These are phyloP conservation scores for Aspergillus sclerotiicarbonarius DNA, from an alignment of 495 filamentous ascomycete genomes.

Conservation along the genomic window DNA sequence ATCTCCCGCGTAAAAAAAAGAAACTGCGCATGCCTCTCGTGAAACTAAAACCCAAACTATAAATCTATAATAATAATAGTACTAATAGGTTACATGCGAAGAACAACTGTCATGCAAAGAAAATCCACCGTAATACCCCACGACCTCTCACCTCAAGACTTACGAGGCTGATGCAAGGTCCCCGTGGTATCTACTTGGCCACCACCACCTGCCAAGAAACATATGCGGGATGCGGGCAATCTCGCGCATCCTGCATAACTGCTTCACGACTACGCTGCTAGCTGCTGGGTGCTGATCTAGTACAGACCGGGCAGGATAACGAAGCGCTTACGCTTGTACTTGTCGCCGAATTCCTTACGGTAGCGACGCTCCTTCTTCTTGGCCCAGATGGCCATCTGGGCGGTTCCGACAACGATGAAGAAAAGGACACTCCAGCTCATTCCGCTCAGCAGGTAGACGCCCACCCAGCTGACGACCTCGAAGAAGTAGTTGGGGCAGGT, in stretches of 20 bases:
- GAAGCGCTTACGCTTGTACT: conserved; percentile 85
- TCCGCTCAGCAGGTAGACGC: conserved; percentile 67
- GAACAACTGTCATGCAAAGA: background rate
- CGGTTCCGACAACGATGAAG: conserved; percentile 64
- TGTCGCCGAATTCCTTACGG: conserved; percentile 82
- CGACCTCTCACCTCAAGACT: background rate
- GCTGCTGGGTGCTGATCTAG: conserved; percentile 23
- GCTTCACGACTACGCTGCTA: too few relatives aligned
- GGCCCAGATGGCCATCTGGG: conserved; percentile 84
- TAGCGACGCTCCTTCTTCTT: conserved; percentile 89
- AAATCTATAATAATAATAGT: background rate
- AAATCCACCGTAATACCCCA: background rate
- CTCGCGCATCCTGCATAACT: too few relatives aligned
- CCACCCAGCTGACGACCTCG: conserved; percentile 81
- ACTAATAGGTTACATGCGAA: background rate
- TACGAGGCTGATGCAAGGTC: background rate
- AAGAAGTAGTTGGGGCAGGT: conserved; percentile 98
- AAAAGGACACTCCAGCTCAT: conserved; percentile 71
- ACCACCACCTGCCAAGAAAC: background rate
- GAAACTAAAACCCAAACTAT: background rate
- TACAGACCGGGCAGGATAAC: conserved; percentile 71
- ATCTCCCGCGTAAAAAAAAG: background rate
- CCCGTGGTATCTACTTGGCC: background rate
- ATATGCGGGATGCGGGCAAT: background rate
- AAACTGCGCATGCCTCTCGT: background rate